Evolutionary conservation across 345 rosid genomes (phyloP), one percentile per base, ranked within the genome.

Genomic region (Citrus medica): DNA sequence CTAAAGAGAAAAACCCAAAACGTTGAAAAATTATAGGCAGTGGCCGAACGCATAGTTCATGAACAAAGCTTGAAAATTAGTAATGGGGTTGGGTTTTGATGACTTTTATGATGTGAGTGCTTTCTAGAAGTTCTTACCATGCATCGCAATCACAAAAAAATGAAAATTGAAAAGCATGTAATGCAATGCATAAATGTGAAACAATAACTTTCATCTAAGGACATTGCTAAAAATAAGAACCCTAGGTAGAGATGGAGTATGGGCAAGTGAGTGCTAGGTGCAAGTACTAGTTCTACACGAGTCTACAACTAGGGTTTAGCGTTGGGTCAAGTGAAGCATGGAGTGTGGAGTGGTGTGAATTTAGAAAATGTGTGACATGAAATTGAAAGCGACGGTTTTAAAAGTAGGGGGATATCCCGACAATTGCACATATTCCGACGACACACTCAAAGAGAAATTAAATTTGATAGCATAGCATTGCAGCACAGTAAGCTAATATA

Each of bases 351-450:
- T 53, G 58, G 58, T 53, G 22, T 53, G 58, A 53, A 16, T 53
- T 53, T 53, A 53, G 22, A 53, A 53, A 55, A 68, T 32, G 22
- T 37, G 51, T 27, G 73, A 60, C 51, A 38, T 74, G 78, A 40
- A 48, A 17, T 53, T 27, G 84, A 81, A 75, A 75, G 67, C 71
- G 79, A 77, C 46, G 70, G 79, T 79, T 79, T 75, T 60, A 64
- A 76, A 67, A 69, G 82, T 53, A 37, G 76, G 84, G 78, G 80
- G 51, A 73, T 73, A 81, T 82, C 83, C 84, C 84, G 81, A 82
- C 81, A 81, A 55, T 9, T 64, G 81, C 83, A 82, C 83, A 71
- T 77, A 46, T 72, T 55, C 24, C 75, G 59, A 79, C 66, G 69
- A 24, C 72, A 72, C 17, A 46, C 51, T 46, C 17, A 46, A 46